Base-by-base conservation (phyloP, 164 flowering plant species). In the Nelumbo lutea region DNA sequence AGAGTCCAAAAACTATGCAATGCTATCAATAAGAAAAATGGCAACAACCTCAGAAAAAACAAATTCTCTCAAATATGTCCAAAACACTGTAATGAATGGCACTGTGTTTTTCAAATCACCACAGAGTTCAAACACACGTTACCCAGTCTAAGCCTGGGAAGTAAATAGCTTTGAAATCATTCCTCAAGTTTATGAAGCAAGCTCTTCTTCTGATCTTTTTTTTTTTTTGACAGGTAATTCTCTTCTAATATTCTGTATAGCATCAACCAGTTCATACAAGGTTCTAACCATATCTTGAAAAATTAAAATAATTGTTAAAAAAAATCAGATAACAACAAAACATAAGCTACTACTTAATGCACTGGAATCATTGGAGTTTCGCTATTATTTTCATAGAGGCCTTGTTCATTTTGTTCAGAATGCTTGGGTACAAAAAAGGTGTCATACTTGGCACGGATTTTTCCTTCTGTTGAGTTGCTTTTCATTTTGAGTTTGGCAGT, bases 401-500 rank as follows among this genome's bases (percentile, higher is more conserved):
- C 5, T 27, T 15, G 59, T 57, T 57, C 59, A 13, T 57, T 15
- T 15, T 14, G 44, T 60, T 41, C 62, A 60, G 45, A 9, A 41
- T 60, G n/a, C 43, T 45, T 27, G 40, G 53, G 55, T 27, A 27
- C 27, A 27, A 27, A 27, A 27, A 27, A 27, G 27, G 27, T 27
- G 27, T 27, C 27, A 27, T 27, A 27, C 27, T 27, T 27, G 27
- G 27, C 27, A 27, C 27, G 27, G 27, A 27, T 63, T 68, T 52
- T 53, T 52, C 27, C 58, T 9, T 48, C 42, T 45, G 42, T 52
- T 59, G 64, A 61, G 65, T 67, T 59, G 27, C 52, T 11, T 68
- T 60, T 66, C 50, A 41, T 13, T 53, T 53, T 53, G 57, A 53
- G 57, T 53, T 53, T 53, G 57, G 57, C 14, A 2, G 46, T 96